A percentile compares a stretch with the other conserved stretches of the same genome.
These are phyloP conservation scores for Thymus mandschuricus DNA, from an alignment of 257 asterid genomes.

Conservation along the genomic window DNA sequence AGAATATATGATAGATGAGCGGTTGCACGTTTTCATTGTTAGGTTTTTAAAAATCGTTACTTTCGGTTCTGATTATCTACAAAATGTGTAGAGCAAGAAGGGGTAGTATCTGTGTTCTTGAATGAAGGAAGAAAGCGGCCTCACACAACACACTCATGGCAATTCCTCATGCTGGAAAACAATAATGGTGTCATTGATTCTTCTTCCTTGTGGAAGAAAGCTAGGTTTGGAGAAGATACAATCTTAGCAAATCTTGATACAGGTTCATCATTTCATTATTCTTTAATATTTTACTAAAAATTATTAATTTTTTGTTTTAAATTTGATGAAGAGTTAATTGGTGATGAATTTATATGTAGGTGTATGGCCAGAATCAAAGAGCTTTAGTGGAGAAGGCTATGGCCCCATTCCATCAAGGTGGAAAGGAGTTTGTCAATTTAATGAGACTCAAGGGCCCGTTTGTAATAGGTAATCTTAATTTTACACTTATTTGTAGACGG, in stretches of 20 bases:
- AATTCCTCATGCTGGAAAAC: constrained; percentile 57
- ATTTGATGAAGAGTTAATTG: too few species aligned
- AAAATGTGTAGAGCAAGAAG: constrained; percentile 52
- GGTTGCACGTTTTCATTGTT: too few species aligned
- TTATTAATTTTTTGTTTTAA: too few species aligned
- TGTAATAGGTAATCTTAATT: constrained; percentile 60
- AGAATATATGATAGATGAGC: too few species aligned
- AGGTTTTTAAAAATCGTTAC: too few species aligned
- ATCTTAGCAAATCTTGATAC: constrained; percentile 75
- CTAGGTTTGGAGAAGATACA: constrained; percentile 58
- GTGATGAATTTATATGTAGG: constrained; percentile 40
- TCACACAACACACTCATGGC: constrained; percentile 89
- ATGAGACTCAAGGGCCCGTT: constrained; percentile 10
- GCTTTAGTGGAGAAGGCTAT: constrained; percentile 64
- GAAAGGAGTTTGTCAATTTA: constrained; percentile 67
- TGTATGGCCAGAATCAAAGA: constrained; percentile 84
- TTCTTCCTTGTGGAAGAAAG: constrained; percentile 58
- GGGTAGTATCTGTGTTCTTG: constrained; percentile 63
- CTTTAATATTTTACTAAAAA: background rate
- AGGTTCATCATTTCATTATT: constrained; percentile 27
- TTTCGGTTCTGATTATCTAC: too few species aligned
- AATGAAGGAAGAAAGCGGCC: constrained; percentile 44
- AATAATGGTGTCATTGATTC: constrained; percentile 36
- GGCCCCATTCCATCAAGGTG: constrained; percentile 82
- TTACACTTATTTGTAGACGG: too few species aligned